phyloP scores from a whole-genome alignment of 805 yeast species.

The Candida vartiovaarae region DNA sequence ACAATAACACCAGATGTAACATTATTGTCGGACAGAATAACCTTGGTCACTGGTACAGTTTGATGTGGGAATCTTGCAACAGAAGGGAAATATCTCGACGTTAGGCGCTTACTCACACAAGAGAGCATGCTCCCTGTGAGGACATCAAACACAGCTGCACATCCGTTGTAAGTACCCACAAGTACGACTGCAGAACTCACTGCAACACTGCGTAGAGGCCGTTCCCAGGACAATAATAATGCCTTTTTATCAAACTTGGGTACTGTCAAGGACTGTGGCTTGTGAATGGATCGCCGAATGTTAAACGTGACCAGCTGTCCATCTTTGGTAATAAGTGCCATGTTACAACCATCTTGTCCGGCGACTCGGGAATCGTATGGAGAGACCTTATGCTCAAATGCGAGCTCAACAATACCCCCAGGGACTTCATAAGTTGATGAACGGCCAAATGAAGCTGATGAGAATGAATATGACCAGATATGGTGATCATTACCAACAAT shows the following conservation, averaged over 20 bases:
- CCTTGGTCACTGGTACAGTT: conserved; percentile 12
- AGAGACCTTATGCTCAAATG: conserved; percentile 13
- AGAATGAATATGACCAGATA: conserved; percentile 10
- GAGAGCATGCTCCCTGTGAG: conserved; percentile 16
- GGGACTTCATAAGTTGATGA: conserved; percentile 1
- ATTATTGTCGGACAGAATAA: conserved; percentile 8
- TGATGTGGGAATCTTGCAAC: conserved; percentile 1
- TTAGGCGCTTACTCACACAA: conserved; percentile 13
- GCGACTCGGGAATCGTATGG: conserved; percentile 11
- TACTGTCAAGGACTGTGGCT: conserved; percentile 1
- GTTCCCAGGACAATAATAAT: neutral
- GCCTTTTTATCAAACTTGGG: conserved; percentile 1
- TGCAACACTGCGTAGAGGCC: conserved; percentile 14
- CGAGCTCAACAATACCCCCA: conserved; percentile 9
- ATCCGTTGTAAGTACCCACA: conserved; percentile 20
- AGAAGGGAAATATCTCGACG: conserved; percentile 7
- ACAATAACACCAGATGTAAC: conserved; percentile 14
- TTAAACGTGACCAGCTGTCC: conserved; percentile 14
- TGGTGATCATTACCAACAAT: conserved; percentile 6
- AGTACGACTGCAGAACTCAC: conserved; percentile 19
- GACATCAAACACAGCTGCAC: conserved; percentile 18
- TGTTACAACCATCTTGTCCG: conserved; percentile 23
- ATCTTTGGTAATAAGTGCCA: conserved; percentile 11
- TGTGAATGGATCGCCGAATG: conserved; percentile 5
- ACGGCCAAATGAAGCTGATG: conserved; percentile 8